Percentiles rank a stretch among this genome's conserved stretches.
Conservation (phyloP, 805 yeast species). For the Candida sanyiensis region DNA sequence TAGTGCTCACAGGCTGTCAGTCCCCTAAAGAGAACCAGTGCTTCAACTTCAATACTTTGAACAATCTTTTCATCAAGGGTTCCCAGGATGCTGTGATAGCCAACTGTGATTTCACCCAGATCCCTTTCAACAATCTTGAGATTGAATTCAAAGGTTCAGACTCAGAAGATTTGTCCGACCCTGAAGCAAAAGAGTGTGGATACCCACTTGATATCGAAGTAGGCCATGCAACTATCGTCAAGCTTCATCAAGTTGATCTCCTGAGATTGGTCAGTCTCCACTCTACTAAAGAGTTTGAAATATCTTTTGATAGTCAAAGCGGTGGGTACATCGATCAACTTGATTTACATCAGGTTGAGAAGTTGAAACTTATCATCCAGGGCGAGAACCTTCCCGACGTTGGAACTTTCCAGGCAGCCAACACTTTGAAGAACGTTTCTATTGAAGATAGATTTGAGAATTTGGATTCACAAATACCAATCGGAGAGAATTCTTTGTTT, state of each 20-base stretch:
- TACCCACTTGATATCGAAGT: too few relatives aligned
- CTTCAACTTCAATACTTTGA: neutral
- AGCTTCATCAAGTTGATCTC: too few relatives aligned
- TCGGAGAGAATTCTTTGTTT: neutral
- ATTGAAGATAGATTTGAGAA: neutral
- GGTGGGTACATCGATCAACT: neutral
- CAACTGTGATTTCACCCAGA: neutral
- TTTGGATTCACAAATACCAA: neutral
- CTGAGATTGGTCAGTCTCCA: too few relatives aligned
- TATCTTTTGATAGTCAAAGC: too few relatives aligned
- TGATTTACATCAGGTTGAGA: neutral
- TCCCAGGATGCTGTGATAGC: neutral
- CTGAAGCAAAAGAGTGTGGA: too few relatives aligned
- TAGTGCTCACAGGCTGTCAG: neutral
- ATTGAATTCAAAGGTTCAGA: neutral
- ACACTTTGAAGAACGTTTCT: neutral
- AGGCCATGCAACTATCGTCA: too few relatives aligned
- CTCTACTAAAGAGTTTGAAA: too few relatives aligned
- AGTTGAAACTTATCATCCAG: neutral
- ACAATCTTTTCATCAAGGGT: neutral
- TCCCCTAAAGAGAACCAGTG: neutral
- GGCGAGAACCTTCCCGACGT: neutral
- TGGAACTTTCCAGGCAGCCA: neutral
- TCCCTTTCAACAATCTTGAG: neutral
- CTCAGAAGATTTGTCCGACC: too few relatives aligned